A percentile compares a stretch with the other conserved stretches of the same genome.
Conservation (phyloP, 1,284 basidiomycete species). For the Puccinia triticina region DNA sequence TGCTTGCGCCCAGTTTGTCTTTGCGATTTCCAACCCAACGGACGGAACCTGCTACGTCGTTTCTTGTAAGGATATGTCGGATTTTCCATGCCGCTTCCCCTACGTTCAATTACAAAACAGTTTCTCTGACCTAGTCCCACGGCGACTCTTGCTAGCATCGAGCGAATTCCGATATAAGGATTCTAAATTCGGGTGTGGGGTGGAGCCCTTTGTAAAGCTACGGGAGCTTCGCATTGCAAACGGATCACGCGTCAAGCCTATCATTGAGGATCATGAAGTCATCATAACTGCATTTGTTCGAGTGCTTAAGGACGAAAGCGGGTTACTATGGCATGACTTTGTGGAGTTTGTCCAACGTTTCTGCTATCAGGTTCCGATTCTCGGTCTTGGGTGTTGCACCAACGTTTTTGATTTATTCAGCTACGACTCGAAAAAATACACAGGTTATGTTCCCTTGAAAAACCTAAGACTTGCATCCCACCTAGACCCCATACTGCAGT, state of each 20-base stretch:
- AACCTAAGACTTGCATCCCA: slow-evolving; percentile 99
- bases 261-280: slow-evolving; percentile 92
- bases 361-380: slow-evolving; percentile 31
- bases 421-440: slow-evolving; percentile 99
- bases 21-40: slow-evolving; percentile 93
- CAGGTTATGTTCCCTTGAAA: slow-evolving; percentile 95
- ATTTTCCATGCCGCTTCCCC: background rate
- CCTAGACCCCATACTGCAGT: slow-evolving; percentile 99
- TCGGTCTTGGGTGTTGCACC: slow-evolving; percentile 20
- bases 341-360: slow-evolving; percentile 74
- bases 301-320: slow-evolving; percentile 98
- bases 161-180: slow-evolving; percentile 95
- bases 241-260: slow-evolving; percentile 83
- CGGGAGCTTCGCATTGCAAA: slow-evolving; percentile 85
- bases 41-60: slow-evolving; percentile 97
- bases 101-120: background rate
- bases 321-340: slow-evolving; percentile 99
- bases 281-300: slow-evolving; percentile 94
- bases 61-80: slow-evolving; percentile 76
- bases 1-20: slow-evolving; percentile 97
- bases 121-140: too few relatives aligned
- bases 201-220: slow-evolving; percentile 99
- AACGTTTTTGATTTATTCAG: slow-evolving; percentile 64
- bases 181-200: slow-evolving; percentile 98
- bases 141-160: too few relatives aligned